Evolutionary conservation across 441 rosid species (phyloP).

Genomic region (Populus hybrid): DNA sequence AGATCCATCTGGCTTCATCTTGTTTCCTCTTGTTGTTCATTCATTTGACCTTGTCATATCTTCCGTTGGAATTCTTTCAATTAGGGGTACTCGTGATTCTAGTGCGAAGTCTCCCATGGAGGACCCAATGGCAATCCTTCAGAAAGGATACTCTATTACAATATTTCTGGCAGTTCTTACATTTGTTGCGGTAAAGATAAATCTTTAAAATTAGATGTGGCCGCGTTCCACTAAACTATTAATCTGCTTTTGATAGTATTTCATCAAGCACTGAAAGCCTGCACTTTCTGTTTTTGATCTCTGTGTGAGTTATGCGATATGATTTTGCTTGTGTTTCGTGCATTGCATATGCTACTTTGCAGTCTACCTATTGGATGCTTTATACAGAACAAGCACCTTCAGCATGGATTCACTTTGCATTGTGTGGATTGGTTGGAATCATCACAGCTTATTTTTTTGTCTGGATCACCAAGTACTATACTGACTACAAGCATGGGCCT

Average conservation of each 20-base stretch:
- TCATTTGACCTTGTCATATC: conserved; percentile 95
- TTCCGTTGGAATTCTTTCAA: conserved; percentile 90
- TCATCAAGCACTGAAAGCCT: conserved; percentile 8
- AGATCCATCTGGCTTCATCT: conserved; percentile 97
- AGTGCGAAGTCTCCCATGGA: conserved; percentile 71
- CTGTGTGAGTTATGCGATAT: conserved; percentile 22
- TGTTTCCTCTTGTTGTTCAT: conserved; percentile 97
- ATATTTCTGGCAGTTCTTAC: conserved; percentile 85
- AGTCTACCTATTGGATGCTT: conserved; percentile 99
- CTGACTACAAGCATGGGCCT: conserved; percentile 97
- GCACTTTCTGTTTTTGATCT: conserved; percentile 10
- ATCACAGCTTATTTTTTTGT: conserved; percentile 91
- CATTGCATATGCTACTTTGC: conserved; percentile 28
- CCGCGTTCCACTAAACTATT: conserved; percentile 15
- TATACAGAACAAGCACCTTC: conserved; percentile 94
- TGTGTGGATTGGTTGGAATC: conserved; percentile 96
- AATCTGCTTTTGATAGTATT: neutral
- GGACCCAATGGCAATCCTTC: conserved; percentile 97
- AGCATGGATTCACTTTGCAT: conserved; percentile 92
- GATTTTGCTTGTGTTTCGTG: conserved; percentile 18
- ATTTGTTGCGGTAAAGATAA: conserved; percentile 75
- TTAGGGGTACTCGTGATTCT: conserved; percentile 77
- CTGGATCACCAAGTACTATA: conserved; percentile 93
- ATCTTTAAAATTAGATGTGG: conserved; percentile 14
- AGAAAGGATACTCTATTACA: conserved; percentile 94